Conservation (phyloP, 108 stramenopile species). For the Cafeteria roenbergensis region DNA sequence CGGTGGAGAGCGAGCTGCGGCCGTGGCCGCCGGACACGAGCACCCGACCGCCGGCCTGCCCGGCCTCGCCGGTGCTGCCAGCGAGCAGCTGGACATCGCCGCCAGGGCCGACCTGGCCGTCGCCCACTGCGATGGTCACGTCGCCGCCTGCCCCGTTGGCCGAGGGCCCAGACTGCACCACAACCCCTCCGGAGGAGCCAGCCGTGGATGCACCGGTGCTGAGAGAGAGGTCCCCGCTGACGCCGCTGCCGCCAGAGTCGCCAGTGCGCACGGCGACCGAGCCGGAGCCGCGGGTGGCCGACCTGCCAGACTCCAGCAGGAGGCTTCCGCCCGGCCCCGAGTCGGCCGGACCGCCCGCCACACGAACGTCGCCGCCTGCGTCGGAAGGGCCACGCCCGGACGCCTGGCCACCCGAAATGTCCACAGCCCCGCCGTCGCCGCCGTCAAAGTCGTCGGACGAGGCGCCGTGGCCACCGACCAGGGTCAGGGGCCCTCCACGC, state of each 20-base stretch:
- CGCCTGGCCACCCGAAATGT: slow-evolving; percentile 24
- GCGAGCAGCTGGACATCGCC: slow-evolving; percentile 20
- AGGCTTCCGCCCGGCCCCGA: slow-evolving; percentile 29
- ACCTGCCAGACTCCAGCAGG: slow-evolving; percentile 22
- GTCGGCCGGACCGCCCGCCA: slow-evolving; percentile 24
- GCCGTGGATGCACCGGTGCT: slow-evolving; percentile 19
- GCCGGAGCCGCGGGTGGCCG: slow-evolving; percentile 20
- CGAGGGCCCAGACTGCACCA: not conserved
- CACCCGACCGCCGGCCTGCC: not conserved
- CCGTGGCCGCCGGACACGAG: slow-evolving; percentile 11
- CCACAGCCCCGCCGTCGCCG: slow-evolving; percentile 28
- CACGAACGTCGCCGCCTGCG: slow-evolving; percentile 21
- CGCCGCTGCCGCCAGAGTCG: slow-evolving; percentile 17
- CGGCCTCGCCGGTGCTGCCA: slow-evolving; percentile 8
- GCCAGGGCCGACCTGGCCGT: slow-evolving; percentile 28
- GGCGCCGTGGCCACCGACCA: slow-evolving; percentile 11
- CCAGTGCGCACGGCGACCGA: slow-evolving; percentile 17
- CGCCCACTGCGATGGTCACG: slow-evolving; percentile 22
- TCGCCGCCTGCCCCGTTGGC: slow-evolving; percentile 9
- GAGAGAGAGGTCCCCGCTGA: slow-evolving; percentile 19
- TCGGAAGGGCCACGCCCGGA: slow-evolving; percentile 13
- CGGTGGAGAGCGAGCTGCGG: slow-evolving; percentile 28
- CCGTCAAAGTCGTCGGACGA: slow-evolving; percentile 12
- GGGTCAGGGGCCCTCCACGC: slow-evolving; percentile 14
- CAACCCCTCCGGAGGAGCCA: slow-evolving; percentile 6